Evolutionary conservation across 768 basidiomycete genomes (phyloP), one percentile per base, ranked within the genome.

Genomic region (Trametes elegans): DNA sequence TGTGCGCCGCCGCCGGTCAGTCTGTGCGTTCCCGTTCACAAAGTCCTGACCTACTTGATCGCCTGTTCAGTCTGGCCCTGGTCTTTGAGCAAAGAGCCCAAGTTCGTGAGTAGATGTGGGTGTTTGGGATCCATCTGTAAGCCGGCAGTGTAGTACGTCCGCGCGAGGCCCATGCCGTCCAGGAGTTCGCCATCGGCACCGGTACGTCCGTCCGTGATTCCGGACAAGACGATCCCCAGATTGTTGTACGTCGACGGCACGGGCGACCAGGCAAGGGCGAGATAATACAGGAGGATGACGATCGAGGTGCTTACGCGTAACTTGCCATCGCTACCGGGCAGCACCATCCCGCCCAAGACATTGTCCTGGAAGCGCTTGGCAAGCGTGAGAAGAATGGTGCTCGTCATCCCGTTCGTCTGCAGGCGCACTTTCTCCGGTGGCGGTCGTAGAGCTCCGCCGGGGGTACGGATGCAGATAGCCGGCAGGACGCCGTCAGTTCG

Each of bases 11-110:
- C n/a, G n/a, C n/a, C n/a, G n/a, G n/a, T n/a, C n/a, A n/a, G n/a
- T n/a, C n/a, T n/a, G n/a, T n/a, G n/a, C n/a, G n/a, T n/a, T n/a
- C n/a, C n/a, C n/a, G n/a, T n/a, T n/a, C n/a, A n/a, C n/a, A n/a
- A n/a, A n/a, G n/a, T n/a, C n/a, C n/a, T n/a, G 29, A 59, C 74
- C 51, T 41, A 78, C 76, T 66, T 64, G 39, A 80, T 73, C 3
- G 79, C 79, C 43, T 74, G 66, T 0, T 66, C 66, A 8, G 69
- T 64, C 21, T 74, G 67, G 5, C 79, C 79, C 28, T 74, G 70
- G 55, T 80, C 79, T 58, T 80, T 80, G 51, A 78, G 61, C 13
- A 80, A 71, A 8, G 78, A 79, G 5, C 79, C 79, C 23, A 78
- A 66, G 57, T 80, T 80, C 4, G 78, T 79, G 47, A 79, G 71